Percentiles rank a stretch among this genome's conserved stretches.
phyloP scores from a whole-genome alignment of 495 filamentous ascomycete species.

The Penicillium nucicola region DNA sequence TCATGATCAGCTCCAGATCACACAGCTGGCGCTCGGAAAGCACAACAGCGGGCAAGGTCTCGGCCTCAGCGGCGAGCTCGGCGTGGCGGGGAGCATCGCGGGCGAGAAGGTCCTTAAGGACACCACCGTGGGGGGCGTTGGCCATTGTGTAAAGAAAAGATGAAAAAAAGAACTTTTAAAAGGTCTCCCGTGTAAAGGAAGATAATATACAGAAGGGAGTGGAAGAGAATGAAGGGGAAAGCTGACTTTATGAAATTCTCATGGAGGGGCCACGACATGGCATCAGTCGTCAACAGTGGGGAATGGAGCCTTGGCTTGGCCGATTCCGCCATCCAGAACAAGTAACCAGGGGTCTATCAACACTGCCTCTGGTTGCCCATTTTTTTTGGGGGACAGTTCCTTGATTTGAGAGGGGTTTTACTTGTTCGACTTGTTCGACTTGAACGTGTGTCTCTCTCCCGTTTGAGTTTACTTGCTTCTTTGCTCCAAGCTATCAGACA shows the following conservation, averaged over 20 bases:
- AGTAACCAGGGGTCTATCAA: constrained; percentile 9
- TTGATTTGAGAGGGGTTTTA: too few relatives aligned
- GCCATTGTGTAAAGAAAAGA: constrained; percentile 47
- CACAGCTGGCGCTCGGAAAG: constrained; percentile 93
- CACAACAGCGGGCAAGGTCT: constrained; percentile 77
- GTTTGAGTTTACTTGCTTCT: background rate
- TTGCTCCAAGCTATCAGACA: background rate
- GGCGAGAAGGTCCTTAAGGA: constrained; percentile 94
- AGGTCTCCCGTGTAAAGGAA: background rate
- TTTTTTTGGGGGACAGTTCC: too few relatives aligned
- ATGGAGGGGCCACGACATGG: background rate
- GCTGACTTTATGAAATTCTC: background rate
- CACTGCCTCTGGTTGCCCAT: too few relatives aligned
- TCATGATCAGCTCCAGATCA: constrained; percentile 94
- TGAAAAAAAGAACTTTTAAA: background rate
- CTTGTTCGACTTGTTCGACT: too few relatives aligned
- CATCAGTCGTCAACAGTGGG: constrained; percentile 29
- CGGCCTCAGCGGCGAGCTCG: constrained; percentile 78
- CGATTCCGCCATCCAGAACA: constrained; percentile 13
- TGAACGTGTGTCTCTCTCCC: too few relatives aligned
- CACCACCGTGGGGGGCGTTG: constrained; percentile 89
- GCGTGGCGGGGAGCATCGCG: constrained; percentile 77
- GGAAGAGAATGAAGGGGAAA: constrained; percentile 2
- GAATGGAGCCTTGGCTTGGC: constrained; percentile 18
- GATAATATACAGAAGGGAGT: constrained; percentile 5